Percentiles rank a stretch among this genome's conserved stretches.
phyloP scores from a whole-genome alignment of 208 protist genomes.

The Jaenimonas drosophilae region DNA sequence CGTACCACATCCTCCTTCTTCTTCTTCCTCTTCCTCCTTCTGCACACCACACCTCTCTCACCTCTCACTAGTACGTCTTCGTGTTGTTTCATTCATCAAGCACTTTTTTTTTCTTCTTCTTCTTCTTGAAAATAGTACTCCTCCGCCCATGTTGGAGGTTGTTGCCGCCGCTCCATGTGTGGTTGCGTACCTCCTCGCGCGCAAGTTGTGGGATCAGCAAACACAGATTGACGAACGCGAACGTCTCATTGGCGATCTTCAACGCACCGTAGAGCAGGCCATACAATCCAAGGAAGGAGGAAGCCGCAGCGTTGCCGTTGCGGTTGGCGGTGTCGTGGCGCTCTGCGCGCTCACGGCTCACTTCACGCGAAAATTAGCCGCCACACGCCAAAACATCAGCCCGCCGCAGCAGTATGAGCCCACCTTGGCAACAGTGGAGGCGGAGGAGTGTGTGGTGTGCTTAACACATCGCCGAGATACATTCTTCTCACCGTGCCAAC shows the following conservation, averaged over 20 bases:
- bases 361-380: constrained; percentile 13
- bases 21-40: constrained; percentile 5
- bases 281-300: constrained; percentile 1
- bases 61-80: neutral
- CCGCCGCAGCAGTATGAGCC: constrained; percentile 49
- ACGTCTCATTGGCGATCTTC: constrained; percentile 38
- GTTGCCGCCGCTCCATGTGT: constrained; percentile 9
- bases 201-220: constrained; percentile 43
- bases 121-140: constrained; percentile 4
- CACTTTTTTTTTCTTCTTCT: constrained; percentile 5
- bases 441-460: constrained; percentile 65
- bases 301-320: constrained; percentile 2
- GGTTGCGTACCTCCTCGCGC: constrained; percentile 34
- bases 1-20: no score
- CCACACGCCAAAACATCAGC: neutral
- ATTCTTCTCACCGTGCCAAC: constrained; percentile 54
- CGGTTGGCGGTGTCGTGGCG: constrained; percentile 10
- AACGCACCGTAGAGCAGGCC: constrained; percentile 40
- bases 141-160: neutral
- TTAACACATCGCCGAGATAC: constrained; percentile 50
- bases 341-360: constrained; percentile 10
- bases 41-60: neutral
- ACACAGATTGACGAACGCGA: constrained; percentile 53
- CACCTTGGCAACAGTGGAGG: constrained; percentile 23
- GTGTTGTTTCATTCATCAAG: constrained; percentile 6